A percentile compares a stretch with the other conserved stretches of the same genome.
phyloP scores from a whole-genome alignment of 371 early-diverging fungal species.

The Cokeromyces recurvatus region DNA sequence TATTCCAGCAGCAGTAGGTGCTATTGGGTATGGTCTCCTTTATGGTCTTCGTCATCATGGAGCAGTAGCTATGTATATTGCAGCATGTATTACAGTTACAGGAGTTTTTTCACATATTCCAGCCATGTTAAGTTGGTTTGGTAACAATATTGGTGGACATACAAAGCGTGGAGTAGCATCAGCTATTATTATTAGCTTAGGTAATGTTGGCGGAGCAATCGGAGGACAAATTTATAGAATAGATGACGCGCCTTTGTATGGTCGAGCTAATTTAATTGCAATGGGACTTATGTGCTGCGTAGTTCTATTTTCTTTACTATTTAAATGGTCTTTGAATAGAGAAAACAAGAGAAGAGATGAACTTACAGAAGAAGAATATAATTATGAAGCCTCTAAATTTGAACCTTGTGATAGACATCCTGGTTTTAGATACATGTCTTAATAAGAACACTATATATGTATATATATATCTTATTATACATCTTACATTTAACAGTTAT shows the following conservation, averaged over 20 bases:
- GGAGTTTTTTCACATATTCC: slow-evolving; percentile 58
- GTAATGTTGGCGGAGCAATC: slow-evolving; percentile 60
- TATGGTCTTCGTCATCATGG: slow-evolving; percentile 34
- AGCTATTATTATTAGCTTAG: slow-evolving; percentile 57
- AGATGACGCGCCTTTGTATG: slow-evolving; percentile 54
- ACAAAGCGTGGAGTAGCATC: slow-evolving; percentile 61
- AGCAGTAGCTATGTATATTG: slow-evolving; percentile 41
- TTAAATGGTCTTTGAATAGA: slow-evolving; percentile 38
- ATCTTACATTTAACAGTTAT: no score
- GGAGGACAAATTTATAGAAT: slow-evolving; percentile 60
- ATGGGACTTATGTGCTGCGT: slow-evolving; percentile 37
- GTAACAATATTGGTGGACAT: slow-evolving; percentile 59
- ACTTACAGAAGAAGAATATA: slow-evolving; percentile 48
- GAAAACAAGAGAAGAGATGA: slow-evolving; percentile 55
- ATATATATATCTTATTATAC: no score
- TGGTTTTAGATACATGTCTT: slow-evolving; percentile 52
- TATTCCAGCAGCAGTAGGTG: slow-evolving; percentile 52
- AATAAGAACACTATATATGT: no score
- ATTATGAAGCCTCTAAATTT: slow-evolving; percentile 36
- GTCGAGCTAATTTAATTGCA: slow-evolving; percentile 43
- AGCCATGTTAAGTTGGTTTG: slow-evolving; percentile 59
- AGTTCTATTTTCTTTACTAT: slow-evolving; percentile 29
- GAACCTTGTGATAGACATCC: slow-evolving; percentile 58
- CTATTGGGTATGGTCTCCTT: slow-evolving; percentile 62
- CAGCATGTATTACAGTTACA: slow-evolving; percentile 46